These are phyloP conservation scores for Aspergillus hancockii DNA, from an alignment of 495 filamentous ascomycete genomes.

Conservation along the genomic window DNA sequence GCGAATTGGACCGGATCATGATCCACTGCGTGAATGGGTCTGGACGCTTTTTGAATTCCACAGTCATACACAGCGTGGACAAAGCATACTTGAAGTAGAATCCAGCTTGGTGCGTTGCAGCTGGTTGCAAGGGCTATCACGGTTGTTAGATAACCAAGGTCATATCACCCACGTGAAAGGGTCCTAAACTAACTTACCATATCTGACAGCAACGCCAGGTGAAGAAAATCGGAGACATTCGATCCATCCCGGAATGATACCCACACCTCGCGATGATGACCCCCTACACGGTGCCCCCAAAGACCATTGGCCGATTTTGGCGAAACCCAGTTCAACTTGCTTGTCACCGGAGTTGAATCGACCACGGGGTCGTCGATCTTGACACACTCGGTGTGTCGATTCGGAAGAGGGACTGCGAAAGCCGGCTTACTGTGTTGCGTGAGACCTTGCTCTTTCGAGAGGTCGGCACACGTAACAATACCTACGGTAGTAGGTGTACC, in stretches of 20 bases:
- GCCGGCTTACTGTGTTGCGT: conserved; percentile 9
- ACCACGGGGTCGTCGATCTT: conserved; percentile 25
- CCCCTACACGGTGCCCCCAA: conserved; percentile 28
- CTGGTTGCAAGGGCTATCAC: conserved; percentile 24
- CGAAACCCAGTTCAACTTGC: conserved; percentile 24
- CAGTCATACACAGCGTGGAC: conserved; percentile 26
- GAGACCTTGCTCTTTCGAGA: conserved; percentile 20
- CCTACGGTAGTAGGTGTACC: conserved; percentile 7
- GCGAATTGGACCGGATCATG: conserved; percentile 23
- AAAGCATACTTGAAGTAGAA: conserved; percentile 24
- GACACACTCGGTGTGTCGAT: conserved; percentile 23
- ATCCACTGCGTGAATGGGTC: conserved; percentile 23
- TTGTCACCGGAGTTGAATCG: conserved; percentile 24
- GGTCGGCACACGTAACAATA: conserved; percentile 22
- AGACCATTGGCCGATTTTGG: conserved; percentile 18
- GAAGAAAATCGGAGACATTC: conserved; percentile 17
- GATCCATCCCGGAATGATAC: conserved; percentile 25
- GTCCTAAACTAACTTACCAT: conserved; percentile 10
- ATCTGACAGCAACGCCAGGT: conserved; percentile 24
- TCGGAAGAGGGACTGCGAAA: conserved; percentile 8
- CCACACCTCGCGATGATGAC: conserved; percentile 27
- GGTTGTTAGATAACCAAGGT: background rate
- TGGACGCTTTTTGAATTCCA: conserved; percentile 29
- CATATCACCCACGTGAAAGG: background rate
- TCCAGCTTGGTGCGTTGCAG: conserved; percentile 22